These are phyloP conservation scores for Rhododendron ferrugineum DNA, from an alignment of 148 eudicot genomes.

Conservation along the genomic window DNA sequence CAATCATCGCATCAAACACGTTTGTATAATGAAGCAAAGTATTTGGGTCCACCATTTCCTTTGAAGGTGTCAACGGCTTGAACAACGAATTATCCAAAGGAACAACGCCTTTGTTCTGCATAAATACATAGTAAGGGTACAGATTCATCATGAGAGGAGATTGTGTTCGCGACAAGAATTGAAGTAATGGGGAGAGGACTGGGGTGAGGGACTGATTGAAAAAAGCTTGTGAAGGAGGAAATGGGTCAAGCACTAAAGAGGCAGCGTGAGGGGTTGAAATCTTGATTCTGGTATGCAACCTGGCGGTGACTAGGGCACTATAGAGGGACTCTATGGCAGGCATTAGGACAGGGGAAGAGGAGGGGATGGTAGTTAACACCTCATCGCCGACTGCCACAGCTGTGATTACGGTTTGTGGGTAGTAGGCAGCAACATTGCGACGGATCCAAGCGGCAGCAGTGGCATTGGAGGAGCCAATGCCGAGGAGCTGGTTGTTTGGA, in stretches of 20 bases:
- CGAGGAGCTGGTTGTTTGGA: slow-evolving; percentile 82
- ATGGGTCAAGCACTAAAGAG: slow-evolving; percentile 68
- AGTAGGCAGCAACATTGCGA: slow-evolving; percentile 58
- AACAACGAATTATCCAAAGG: slow-evolving; percentile 79
- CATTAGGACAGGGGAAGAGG: slow-evolving; percentile 61
- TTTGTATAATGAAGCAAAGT: slow-evolving; percentile 88
- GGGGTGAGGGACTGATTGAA: slow-evolving; percentile 62
- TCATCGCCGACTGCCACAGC: slow-evolving; percentile 89
- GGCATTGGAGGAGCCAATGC: slow-evolving; percentile 72
- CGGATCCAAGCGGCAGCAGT: slow-evolving; percentile 82
- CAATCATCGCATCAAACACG: slow-evolving; percentile 90
- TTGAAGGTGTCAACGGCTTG: slow-evolving; percentile 87
- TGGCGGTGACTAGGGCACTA: slow-evolving; percentile 65
- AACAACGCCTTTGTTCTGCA: slow-evolving; percentile 93
- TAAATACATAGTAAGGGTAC: slow-evolving; percentile 87
- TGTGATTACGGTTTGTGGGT: slow-evolving; percentile 67
- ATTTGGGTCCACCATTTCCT: slow-evolving; percentile 95
- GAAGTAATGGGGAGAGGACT: slow-evolving; percentile 49
- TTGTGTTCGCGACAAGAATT: slow-evolving; percentile 63
- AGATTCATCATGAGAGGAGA: slow-evolving; percentile 91
- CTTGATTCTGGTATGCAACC: slow-evolving; percentile 52
- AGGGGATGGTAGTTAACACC: slow-evolving; percentile 64
- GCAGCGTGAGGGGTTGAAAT: slow-evolving; percentile 84
- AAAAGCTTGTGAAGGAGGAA: slow-evolving; percentile 93
- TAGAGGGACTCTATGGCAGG: slow-evolving; percentile 77